These are phyloP conservation scores for Geotrichum armillariae DNA, from an alignment of 1,139 yeast genomes.

Conservation along the genomic window DNA sequence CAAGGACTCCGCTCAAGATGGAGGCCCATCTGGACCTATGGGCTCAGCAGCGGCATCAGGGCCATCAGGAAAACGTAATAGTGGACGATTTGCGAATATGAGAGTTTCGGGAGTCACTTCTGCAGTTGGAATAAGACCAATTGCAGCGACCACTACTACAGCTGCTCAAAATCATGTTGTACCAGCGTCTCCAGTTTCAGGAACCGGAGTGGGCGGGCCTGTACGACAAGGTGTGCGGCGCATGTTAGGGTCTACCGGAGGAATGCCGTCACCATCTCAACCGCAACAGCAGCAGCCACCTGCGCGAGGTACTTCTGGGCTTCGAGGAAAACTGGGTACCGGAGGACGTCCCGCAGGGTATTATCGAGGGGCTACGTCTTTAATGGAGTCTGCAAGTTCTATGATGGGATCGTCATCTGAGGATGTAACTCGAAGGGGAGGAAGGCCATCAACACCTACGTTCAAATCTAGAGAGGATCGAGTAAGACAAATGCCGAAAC, in stretches of 20 bases:
- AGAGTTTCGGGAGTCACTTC: background rate
- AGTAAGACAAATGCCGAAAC: background rate
- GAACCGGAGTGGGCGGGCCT: background rate
- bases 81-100: conserved; percentile 7
- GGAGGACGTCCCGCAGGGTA: background rate
- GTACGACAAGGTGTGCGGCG: conserved; percentile 13
- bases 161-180: conserved; percentile 9
- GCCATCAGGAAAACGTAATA: background rate
- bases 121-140: conserved; percentile 3
- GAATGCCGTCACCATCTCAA: background rate
- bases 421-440: background rate
- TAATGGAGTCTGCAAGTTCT: background rate
- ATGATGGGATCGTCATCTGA: background rate
- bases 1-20: background rate
- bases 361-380: background rate
- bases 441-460: background rate
- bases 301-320: background rate
- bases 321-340: background rate
- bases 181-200: conserved; percentile 2
- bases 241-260: conserved; percentile 5
- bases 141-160: conserved; percentile 9
- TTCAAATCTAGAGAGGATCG: background rate
- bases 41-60: background rate
- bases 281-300: background rate
- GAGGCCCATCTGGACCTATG: background rate